Base-by-base conservation (phyloP, 305 asterid genomes). In the Rubia peregrina region DNA sequence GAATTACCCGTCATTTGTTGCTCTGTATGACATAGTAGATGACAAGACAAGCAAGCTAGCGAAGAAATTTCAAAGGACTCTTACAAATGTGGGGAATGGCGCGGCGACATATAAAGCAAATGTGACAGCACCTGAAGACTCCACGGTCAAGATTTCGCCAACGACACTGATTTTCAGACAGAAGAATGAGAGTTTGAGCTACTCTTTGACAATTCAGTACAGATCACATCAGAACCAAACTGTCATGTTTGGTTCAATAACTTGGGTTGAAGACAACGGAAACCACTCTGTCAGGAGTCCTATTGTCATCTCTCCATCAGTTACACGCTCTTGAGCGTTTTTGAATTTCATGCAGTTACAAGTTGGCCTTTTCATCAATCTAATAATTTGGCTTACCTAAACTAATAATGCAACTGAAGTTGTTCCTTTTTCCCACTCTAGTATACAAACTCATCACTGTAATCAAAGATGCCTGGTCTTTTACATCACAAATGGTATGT, bases 251-350 rank as follows among this genome's bases (percentile, higher is more conserved):
- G 86, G 92, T 57, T 85, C 83, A 0, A 0, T 87, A 13, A 75
- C 74, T 65, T 87, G 87, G 90, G 69, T 76, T 2, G 87, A 84
- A 59, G 79, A 68, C 1, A 76, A 69, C 11, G 87, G 86, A 3
- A 77, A 79, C 19, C 80, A 78, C 71, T 69, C 67, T 3, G 90
- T 82, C n/a, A 83, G 87, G 71, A 85, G 92, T 62, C 88, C 88
- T 3, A 80, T 80, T 19, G 86, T 82, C 1, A 71, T 82, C 17
- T 73, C 84, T 36, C 87, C 82, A 7, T 9, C 7, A 56, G 62
- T 56, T 11, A 56, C 62, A 19, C 62, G 13, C 33, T 56, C 62
- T 19, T 56, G 9, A 56, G 33, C 13, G 13, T 21, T 19, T 21
- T 7, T 33, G 12, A 19, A 56, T 21, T 21, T 1, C 2, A 53